Base-by-base conservation (phyloP, 2,329 filamentous ascomycete genomes). In the Pseudogymnoascus sp. region DNA sequence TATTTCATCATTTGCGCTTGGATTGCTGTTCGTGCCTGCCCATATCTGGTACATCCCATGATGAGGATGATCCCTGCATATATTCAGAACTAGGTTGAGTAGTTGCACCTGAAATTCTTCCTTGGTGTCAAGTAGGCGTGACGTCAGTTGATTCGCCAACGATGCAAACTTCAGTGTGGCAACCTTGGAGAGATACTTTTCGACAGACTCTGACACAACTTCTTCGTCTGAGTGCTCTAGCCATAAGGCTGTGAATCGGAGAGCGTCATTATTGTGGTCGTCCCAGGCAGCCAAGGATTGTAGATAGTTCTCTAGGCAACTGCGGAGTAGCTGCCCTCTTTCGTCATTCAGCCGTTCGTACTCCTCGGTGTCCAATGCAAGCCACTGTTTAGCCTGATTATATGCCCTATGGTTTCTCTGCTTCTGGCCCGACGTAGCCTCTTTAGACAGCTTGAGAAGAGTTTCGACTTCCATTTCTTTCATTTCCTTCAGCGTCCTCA, bases 1-100 rank as follows among this genome's bases (percentile, higher is more conserved):
- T 3, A 88, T 83, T 42, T 89, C 85, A 68, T 97, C 93, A 68
- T 89, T 87, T 61, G 80, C 81, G 69, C 88, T 86, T 60, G 82
- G 83, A 65, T 86, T 88, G 61, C 83, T 86, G 69, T 87, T 89
- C 50, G 85, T 87, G 21, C 89, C 88, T 2, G 93, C 90, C 80
- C 93, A 97, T 44, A 99, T 91, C 69, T 97, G 93, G 73, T 99
- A 96, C 87, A 97, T 93, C 59, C 92, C 92, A 72, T 99, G 96
- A 74, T 93, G 96, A 0, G 95, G 96, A 75, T 99, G 95, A 64
- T 99, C 92, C 10, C 84, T 81, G 72, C 93, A 97, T 63, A 99
- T 96, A 7, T 87, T 87, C 70, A 87, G 85, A 3, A 97, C 87
- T 17, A 99, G 78, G 1, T 81, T 79, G 61, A 86, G 84, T 1